Evolutionary conservation across 2,329 filamentous ascomycete genomes (phyloP).

Genomic region (Aspergillus brunneoviolaceus): DNA sequence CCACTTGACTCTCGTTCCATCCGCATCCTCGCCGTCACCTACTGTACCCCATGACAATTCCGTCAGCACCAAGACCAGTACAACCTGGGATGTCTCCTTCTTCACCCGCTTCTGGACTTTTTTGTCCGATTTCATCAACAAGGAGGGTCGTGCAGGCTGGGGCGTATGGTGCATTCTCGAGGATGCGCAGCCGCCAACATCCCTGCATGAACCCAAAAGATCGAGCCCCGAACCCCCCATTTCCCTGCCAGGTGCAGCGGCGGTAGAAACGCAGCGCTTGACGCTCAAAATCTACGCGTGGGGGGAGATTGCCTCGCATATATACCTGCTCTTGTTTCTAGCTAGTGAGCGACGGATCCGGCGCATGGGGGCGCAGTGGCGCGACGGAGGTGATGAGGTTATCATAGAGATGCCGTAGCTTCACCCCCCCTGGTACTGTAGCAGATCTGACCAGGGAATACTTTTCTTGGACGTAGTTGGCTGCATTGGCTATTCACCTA

Average conservation of each 20-base stretch:
- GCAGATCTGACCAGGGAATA: too few species aligned
- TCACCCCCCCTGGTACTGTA: too few species aligned
- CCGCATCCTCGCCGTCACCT: background rate
- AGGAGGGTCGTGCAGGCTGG: conserved; percentile 45
- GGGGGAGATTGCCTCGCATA: conserved; percentile 69
- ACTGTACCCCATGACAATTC: background rate
- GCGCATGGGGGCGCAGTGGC: conserved; percentile 62
- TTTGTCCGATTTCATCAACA: conserved; percentile 36
- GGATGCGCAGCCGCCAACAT: conserved; percentile 3
- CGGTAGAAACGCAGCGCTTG: conserved; percentile 27
- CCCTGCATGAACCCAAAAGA: background rate
- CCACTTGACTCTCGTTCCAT: conserved; percentile 54
- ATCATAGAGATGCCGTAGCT: conserved; percentile 53
- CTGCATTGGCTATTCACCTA: too few species aligned
- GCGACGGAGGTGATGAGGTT: conserved; percentile 60
- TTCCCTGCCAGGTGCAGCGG: too few species aligned
- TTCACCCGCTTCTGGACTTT: conserved; percentile 46
- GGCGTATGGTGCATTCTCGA: conserved; percentile 45
- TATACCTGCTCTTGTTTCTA: conserved; percentile 73
- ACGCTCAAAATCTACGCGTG: conserved; percentile 71
- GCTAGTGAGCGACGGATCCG: conserved; percentile 65
- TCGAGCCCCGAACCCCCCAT: background rate
- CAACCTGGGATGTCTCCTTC: conserved; percentile 32
- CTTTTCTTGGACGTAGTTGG: too few species aligned
- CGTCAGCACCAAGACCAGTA: background rate